Evolutionary conservation across 495 filamentous ascomycete species (phyloP).

Genomic region (Podospora tetraspora): DNA sequence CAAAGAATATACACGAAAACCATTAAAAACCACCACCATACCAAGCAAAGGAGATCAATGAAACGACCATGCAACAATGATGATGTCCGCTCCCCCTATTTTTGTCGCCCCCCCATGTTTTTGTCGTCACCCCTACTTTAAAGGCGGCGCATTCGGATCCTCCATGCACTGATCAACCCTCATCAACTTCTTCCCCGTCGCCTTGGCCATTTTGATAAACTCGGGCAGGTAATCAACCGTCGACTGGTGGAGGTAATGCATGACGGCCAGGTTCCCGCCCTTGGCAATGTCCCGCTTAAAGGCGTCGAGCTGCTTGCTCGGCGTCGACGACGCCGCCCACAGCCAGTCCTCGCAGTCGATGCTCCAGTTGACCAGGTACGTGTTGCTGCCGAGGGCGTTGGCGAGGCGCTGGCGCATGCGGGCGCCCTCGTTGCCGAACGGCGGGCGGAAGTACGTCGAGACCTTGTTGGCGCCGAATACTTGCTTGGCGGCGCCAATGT

Average conservation of each 20-base stretch:
- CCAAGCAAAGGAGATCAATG: not conserved
- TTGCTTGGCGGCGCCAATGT: conserved; percentile 52
- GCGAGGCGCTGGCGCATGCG: conserved; percentile 62
- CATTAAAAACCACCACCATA: not conserved
- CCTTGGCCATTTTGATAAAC: conserved; percentile 65
- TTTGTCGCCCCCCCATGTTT: not conserved
- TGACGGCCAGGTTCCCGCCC: conserved; percentile 68
- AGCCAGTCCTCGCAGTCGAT: conserved; percentile 78
- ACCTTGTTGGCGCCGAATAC: conserved; percentile 36
- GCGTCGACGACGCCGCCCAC: conserved; percentile 60
- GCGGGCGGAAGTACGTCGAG: conserved; percentile 65
- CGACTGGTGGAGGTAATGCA: conserved; percentile 67
- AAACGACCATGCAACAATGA: not conserved
- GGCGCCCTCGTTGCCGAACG: conserved; percentile 70
- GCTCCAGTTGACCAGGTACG: conserved; percentile 65
- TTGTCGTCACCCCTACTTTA: conserved; percentile 22
- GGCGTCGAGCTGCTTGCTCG: conserved; percentile 68
- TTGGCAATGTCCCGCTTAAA: conserved; percentile 60
- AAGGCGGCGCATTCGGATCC: conserved; percentile 60
- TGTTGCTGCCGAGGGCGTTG: conserved; percentile 40
- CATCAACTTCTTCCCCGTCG: conserved; percentile 63
- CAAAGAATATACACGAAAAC: not conserved
- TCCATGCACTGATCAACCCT: conserved; percentile 73
- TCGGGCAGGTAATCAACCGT: conserved; percentile 64
- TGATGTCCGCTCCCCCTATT: not conserved